Evolutionary conservation across 176 grass and related monocot species (phyloP).

Genomic region (Phoenix dactylifera): DNA sequence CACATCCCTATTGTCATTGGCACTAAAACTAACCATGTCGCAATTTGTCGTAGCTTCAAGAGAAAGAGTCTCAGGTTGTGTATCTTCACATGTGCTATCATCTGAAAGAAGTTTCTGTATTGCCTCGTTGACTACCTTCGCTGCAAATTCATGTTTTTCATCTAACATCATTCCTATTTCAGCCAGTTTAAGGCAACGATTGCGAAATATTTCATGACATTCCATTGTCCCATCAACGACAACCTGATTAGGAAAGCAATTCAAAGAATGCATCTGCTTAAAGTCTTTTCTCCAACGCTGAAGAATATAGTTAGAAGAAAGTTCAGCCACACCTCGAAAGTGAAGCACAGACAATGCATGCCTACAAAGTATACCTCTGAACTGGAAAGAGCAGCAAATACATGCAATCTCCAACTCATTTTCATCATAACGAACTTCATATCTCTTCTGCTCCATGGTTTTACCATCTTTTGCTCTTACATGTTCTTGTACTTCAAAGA

Average conservation of each 20-base stretch:
- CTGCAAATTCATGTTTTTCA: not conserved
- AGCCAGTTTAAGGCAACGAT: constrained; percentile 2
- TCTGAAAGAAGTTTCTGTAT: not conserved
- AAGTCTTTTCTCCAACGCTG: constrained; percentile 21
- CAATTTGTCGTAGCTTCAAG: too few species aligned
- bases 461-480: constrained; percentile 11
- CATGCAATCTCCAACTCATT: not conserved
- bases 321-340: constrained; percentile 6
- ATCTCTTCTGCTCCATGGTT: constrained; percentile 4
- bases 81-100: too few species aligned
- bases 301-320: constrained; percentile 10
- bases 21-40: too few species aligned
- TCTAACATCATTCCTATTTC: not conserved
- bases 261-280: not conserved
- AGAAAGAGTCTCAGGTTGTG: too few species aligned
- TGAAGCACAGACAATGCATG: constrained; percentile 15
- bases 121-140: too few species aligned
- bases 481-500: constrained; percentile 13
- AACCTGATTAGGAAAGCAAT: not conserved
- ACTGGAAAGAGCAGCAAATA: constrained; percentile 4
- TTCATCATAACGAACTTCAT: constrained; percentile 3
- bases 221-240: not conserved
- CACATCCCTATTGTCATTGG: not conserved
- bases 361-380: constrained; percentile 8
- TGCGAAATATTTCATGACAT: not conserved